Percentiles rank a stretch among this genome's conserved stretches.
These are phyloP conservation scores for Hydrangea macrophylla DNA, from an alignment of 148 eudicot genomes.

Conservation along the genomic window DNA sequence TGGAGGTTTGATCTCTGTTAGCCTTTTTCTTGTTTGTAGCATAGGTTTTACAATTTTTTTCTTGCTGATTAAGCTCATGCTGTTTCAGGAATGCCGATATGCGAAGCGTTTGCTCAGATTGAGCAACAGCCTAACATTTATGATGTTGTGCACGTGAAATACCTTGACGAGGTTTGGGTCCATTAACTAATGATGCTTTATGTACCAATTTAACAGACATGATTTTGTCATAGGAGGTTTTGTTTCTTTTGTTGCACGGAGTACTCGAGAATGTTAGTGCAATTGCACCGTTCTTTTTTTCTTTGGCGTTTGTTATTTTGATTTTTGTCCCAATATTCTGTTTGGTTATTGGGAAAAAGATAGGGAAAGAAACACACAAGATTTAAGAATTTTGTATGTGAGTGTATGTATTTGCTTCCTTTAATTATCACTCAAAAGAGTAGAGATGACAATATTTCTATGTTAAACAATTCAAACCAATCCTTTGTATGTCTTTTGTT, in stretches of 20 bases:
- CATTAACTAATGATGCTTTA: not conserved
- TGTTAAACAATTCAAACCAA: not conserved
- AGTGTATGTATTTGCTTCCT: not conserved
- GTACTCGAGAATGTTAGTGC: not conserved
- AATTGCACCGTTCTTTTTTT: not conserved
- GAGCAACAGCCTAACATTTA: constrained; percentile 94
- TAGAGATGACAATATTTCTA: not conserved
- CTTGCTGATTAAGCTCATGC: not conserved
- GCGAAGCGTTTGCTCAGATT: constrained; percentile 85
- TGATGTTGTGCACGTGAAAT: constrained; percentile 95
- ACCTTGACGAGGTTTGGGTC: constrained; percentile 68
- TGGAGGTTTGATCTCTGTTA: too few species aligned
- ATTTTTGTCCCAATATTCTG: too few species aligned
- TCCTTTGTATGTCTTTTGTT: not conserved
- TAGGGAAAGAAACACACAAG: not conserved
- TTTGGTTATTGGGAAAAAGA: not conserved
- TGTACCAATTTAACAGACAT: too few species aligned
- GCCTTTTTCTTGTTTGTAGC: not conserved
- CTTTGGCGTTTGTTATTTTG: not conserved
- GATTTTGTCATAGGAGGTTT: too few species aligned
- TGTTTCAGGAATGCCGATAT: constrained; percentile 90
- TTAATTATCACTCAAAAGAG: not conserved
- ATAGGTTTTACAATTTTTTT: not conserved
- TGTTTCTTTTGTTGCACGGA: too few species aligned
- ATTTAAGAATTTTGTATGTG: not conserved